Evolutionary conservation across 1,284 basidiomycete species (phyloP), one percentile per base, ranked within the genome.

Genomic region (Ceratobasidium papillatum): DNA sequence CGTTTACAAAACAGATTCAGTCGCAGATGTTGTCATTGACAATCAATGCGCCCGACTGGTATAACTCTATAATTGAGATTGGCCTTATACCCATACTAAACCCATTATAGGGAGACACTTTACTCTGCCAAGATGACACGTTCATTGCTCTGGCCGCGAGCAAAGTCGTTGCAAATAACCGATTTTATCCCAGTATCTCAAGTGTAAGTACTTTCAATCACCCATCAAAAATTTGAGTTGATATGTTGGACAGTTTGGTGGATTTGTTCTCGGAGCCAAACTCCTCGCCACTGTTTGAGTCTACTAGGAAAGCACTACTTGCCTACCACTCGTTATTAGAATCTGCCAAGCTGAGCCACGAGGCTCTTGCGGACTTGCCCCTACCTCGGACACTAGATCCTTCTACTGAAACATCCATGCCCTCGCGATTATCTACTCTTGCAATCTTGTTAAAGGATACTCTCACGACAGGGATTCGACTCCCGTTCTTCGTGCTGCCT

Each of bases 11-110:
- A 75, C 83, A 85, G 41, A 90, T 98, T 72, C 90, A 93, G 82
- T 81, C 82, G 11, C 89, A 90, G 78, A 84, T 99, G 77, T 82
- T 90, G 45, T 88, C 90, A 80, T 84, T 91, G 61, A 98, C 94
- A 1, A 89, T 99, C 77, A 98, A 99, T 81, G 94, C 94, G 9
- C 91, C 94, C 34, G 94, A 98, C 81, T 99, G 96, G 96, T 94
- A 80, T 77, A 87, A 4, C 84, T 49, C 61, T 45, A 22, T 32
- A 12, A 61, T 22, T 47, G 8, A 12, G 19, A 56, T 27, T n/a
- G 36, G 19, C 3, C 58, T 59, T 38, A 3, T 30, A 63, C 30
- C n/a, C 17, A 38, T 19, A 43, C 32, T 74, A 17, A 72, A 64
- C 14, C 30, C 61, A 49, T 58, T 45, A 52, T 78, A 96, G 94